phyloP scores from a whole-genome alignment of 2,329 filamentous ascomycete species.

The Microsporum audouinii region DNA sequence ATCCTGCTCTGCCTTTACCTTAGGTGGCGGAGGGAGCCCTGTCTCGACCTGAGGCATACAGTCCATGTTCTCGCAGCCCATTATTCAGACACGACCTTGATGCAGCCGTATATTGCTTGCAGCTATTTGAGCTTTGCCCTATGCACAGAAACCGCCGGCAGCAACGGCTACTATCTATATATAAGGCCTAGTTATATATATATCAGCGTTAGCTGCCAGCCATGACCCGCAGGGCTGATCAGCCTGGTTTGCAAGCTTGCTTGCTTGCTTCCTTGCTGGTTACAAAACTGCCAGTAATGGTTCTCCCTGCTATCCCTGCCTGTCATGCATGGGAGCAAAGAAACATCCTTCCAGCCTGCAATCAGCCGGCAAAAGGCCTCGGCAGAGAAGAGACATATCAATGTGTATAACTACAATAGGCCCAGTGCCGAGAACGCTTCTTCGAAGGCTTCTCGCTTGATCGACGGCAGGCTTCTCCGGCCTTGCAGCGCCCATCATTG shows the following conservation, averaged over 20 bases:
- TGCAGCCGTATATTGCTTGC: not conserved
- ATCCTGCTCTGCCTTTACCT: not conserved
- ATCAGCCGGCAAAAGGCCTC: not conserved
- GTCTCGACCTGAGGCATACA: not conserved
- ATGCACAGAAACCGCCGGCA: not conserved
- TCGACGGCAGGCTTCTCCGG: not conserved
- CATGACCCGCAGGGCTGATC: not conserved
- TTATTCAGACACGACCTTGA: not conserved
- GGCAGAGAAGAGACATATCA: not conserved
- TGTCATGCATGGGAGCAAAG: not conserved
- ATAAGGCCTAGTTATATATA: not conserved
- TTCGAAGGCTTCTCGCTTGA: not conserved
- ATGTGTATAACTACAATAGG: not conserved
- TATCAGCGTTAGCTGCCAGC: not conserved
- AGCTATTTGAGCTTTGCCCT: not conserved
- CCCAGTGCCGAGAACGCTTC: not conserved
- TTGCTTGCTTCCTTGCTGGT: not conserved
- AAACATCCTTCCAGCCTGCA: not conserved
- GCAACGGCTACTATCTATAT: not conserved
- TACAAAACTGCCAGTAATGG: not conserved
- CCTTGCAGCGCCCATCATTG: not conserved
- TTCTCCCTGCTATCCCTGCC: not conserved
- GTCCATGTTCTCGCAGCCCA: not conserved
- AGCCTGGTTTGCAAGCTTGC: not conserved
- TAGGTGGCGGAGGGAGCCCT: not conserved